phyloP scores from a whole-genome alignment of 2,329 filamentous ascomycete genomes.

The Sclerotinia spermophila region DNA sequence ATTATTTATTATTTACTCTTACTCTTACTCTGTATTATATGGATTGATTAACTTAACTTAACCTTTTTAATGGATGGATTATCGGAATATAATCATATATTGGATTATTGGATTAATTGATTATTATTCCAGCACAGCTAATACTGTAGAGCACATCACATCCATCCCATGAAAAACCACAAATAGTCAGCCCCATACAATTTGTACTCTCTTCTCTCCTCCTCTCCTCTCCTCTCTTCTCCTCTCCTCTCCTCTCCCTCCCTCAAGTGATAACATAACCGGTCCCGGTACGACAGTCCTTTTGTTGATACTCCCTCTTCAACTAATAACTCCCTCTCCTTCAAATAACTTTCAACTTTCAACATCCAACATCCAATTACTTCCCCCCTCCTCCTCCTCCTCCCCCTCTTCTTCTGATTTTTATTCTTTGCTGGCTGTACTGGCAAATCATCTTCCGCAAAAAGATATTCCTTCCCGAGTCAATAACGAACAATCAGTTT shows the following conservation, averaged over 20 bases:
- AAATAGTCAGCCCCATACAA: background rate
- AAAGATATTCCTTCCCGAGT: background rate
- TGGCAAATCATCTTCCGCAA: background rate
- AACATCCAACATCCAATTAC: background rate
- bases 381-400: background rate
- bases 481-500: background rate
- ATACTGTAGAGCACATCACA: background rate
- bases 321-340: background rate
- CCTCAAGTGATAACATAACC: background rate
- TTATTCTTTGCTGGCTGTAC: background rate
- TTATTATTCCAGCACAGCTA: background rate
- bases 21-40: no score
- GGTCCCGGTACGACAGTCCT: background rate
- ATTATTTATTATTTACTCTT: no score
- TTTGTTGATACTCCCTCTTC: conserved; percentile 1
- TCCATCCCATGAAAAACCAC: background rate
- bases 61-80: no score
- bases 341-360: no score
- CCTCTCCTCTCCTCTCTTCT: background rate
- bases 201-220: background rate
- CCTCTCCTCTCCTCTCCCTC: background rate
- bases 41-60: no score
- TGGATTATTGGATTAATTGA: no score
- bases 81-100: no score
- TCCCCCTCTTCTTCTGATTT: background rate